These are phyloP conservation scores for Asterochloris erici DNA, from an alignment of 139 green algal genomes.

Conservation along the genomic window DNA sequence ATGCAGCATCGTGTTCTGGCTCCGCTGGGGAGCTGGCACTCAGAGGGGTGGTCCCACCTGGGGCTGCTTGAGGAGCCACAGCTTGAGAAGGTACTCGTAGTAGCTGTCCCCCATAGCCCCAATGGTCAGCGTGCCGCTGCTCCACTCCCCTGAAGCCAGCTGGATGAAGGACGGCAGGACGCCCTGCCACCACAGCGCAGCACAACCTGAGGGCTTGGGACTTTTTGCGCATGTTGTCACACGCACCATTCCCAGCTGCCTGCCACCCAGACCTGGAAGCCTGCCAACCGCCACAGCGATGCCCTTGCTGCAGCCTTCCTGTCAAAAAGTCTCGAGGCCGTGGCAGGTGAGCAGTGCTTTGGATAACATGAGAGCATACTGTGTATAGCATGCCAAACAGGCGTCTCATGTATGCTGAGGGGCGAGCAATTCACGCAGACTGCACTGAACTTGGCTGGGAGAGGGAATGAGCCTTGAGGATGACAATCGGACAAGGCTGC, in stretches of 20 bases:
- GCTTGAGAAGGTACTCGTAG: constrained; percentile 90
- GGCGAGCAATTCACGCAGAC: too few relatives aligned
- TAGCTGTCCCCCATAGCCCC: constrained; percentile 56
- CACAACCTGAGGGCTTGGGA: constrained; percentile 8
- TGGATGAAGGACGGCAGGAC: constrained; percentile 24
- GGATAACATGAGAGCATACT: too few relatives aligned
- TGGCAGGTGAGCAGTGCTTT: too few relatives aligned
- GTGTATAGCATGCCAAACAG: too few relatives aligned
- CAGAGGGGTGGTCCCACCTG: neutral
- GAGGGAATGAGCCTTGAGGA: too few relatives aligned
- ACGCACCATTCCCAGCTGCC: neutral
- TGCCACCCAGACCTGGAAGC: neutral
- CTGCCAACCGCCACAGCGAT: neutral
- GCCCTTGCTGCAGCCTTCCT: too few relatives aligned
- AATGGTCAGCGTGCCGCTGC: constrained; percentile 26
- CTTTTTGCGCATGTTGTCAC: neutral
- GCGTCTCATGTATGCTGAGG: too few relatives aligned
- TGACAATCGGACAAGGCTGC: too few relatives aligned
- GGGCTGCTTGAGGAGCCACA: constrained; percentile 44
- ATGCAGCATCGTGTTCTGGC: neutral
- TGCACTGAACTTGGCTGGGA: too few relatives aligned
- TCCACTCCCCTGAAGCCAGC: constrained; percentile 12
- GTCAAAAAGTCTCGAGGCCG: too few relatives aligned
- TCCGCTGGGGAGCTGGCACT: neutral
- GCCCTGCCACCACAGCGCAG: constrained; percentile 1